These are phyloP conservation scores for Rubia peregrina DNA, from an alignment of 305 asterid species.

Conservation along the genomic window DNA sequence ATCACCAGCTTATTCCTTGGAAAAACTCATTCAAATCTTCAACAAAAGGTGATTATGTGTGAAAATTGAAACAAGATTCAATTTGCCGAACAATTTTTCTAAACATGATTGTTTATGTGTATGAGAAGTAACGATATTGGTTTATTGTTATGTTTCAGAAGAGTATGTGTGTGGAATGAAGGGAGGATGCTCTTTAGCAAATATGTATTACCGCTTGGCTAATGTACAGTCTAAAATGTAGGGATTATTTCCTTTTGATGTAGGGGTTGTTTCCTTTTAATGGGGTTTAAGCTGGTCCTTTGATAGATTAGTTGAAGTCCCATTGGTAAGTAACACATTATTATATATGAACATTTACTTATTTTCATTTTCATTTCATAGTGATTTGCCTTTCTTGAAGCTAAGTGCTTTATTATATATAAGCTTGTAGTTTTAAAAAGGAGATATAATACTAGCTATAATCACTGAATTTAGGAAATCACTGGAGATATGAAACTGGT, in stretches of 20 bases:
- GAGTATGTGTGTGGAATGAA: background rate
- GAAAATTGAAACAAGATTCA: background rate
- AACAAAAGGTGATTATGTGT: too few relatives aligned
- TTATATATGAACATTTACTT: background rate
- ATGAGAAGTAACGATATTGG: background rate
- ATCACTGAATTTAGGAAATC: too few relatives aligned
- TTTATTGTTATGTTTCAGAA: background rate
- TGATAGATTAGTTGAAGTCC: background rate
- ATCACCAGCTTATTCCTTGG: too few relatives aligned
- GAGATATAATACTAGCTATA: too few relatives aligned
- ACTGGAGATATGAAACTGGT: too few relatives aligned
- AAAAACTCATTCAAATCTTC: too few relatives aligned
- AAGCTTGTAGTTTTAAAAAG: too few relatives aligned
- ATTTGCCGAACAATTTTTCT: background rate
- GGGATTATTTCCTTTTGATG: background rate
- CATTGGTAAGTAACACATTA: background rate
- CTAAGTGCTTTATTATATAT: too few relatives aligned
- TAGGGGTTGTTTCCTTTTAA: conserved; percentile 42
- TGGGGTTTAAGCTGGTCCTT: conserved; percentile 19
- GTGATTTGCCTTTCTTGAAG: background rate
- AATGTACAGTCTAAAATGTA: too few relatives aligned
- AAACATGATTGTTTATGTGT: background rate
- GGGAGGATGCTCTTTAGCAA: background rate
- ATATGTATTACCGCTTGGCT: background rate
- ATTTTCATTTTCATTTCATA: background rate